These are phyloP conservation scores for Populus hybrid DNA, from an alignment of 441 rosid genomes.

Conservation along the genomic window DNA sequence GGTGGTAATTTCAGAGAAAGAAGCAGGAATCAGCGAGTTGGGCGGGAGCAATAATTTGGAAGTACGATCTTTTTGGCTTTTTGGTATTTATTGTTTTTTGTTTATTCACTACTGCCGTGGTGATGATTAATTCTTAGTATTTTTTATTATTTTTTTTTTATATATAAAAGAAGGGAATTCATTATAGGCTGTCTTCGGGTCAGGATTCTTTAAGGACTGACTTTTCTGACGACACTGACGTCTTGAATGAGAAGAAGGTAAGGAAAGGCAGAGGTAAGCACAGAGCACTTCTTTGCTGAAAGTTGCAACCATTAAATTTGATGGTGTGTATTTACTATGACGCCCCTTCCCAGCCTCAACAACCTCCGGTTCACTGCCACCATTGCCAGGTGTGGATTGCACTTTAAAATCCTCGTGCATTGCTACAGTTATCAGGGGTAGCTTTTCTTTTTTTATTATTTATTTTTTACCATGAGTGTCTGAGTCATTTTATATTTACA, in stretches of 20 bases:
- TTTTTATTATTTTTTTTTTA: too few species aligned
- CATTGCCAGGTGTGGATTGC: too few species aligned
- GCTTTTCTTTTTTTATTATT: too few species aligned
- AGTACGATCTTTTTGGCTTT: slow-evolving; percentile 10
- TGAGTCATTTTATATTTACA: too few species aligned
- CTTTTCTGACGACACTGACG: slow-evolving; percentile 19
- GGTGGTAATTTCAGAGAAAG: neutral
- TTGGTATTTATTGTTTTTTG: too few species aligned
- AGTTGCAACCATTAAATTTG: neutral
- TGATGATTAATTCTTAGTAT: too few species aligned
- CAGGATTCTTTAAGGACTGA: slow-evolving; percentile 30
- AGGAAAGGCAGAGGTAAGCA: neutral
- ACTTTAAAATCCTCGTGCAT: too few species aligned
- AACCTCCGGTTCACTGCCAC: too few species aligned
- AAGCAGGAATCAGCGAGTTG: neutral
- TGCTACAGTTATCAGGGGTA: too few species aligned
- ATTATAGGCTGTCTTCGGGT: slow-evolving; percentile 24
- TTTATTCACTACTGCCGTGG: too few species aligned
- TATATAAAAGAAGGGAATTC: neutral
- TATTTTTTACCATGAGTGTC: too few species aligned
- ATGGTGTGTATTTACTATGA: neutral
- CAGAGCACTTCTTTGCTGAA: neutral
- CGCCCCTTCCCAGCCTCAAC: too few species aligned
- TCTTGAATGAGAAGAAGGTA: slow-evolving; percentile 19
- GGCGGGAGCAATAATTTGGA: slow-evolving; percentile 36